Evolutionary conservation across 768 basidiomycete species (phyloP), one percentile per base, ranked within the genome.

Genomic region (Lactarius sp.): DNA sequence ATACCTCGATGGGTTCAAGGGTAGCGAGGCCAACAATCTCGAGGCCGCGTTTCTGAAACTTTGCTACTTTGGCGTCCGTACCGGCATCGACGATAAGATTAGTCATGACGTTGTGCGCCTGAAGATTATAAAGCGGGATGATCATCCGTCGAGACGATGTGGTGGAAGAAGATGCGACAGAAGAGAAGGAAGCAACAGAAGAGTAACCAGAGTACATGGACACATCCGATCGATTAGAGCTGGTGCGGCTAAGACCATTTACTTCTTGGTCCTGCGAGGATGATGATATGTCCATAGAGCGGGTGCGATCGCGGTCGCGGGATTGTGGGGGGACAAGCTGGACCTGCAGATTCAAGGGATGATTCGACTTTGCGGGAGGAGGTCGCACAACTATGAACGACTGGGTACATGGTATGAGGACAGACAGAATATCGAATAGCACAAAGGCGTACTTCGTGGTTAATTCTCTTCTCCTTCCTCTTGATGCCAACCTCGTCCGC

Each of bases 381-480:
- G 94, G 94, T 55, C 91, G 85, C 60, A 96, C 94, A 71, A 96
- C 85, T 61, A 95, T 90, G 76, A 94, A 93, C 0, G 89, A 91
- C 93, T 95, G 71, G 6, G 56, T 12, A 42, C 41, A 58, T 61
- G 22, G 27, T 16, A 31, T 59, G 52, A 58, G 60, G 18, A 31
- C 8, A 39, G 39, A 31, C 9, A 27, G 13, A 37, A 46, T 13
- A 50, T 36, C 20, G n/a, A 22, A 47, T 18, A 60, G 42, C 6
- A 56, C 44, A 46, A 66, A 75, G 55, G 57, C 64, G 18, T 39
- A 82, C 84, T 77, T 85, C 84, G 69, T 80, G 80, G 8, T 78
- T 72, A 49, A 70, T 75, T 72, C 75, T 79, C 64, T 77, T 78
- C 72, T 79, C 83, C 73, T 76, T 80, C 73, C 78, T 82, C 54